Conservation (phyloP, 2,329 filamentous ascomycete genomes). For the Penicillium sp. region DNA sequence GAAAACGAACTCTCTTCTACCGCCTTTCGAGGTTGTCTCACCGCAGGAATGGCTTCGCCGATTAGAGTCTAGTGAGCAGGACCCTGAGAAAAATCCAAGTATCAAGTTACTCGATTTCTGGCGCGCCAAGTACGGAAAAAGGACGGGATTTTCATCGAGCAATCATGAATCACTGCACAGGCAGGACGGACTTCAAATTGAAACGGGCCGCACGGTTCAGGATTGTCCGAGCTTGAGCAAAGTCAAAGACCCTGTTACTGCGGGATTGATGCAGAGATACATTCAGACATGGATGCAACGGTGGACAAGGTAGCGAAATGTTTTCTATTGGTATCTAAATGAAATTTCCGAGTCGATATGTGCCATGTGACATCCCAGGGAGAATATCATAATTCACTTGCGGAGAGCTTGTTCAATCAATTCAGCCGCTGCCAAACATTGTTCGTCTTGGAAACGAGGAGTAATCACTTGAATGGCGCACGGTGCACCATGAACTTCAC, state of each 20-base stretch:
- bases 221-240: constrained; percentile 13
- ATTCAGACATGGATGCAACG: too few species aligned
- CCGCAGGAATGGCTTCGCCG: constrained; percentile 29
- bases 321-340: too few species aligned
- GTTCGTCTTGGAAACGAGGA: constrained; percentile 45
- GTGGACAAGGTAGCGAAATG: too few species aligned
- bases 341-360: too few species aligned
- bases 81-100: constrained; percentile 47
- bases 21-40: constrained; percentile 29
- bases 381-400: not conserved
- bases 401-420: constrained; percentile 27
- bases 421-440: constrained; percentile 32
- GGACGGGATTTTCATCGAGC: not conserved
- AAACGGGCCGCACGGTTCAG: constrained; percentile 11
- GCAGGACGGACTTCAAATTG: constrained; percentile 7
- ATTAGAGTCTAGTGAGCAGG: constrained; percentile 41
- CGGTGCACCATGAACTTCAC: constrained; percentile 39
- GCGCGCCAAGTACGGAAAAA: constrained; percentile 41
- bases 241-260: constrained; percentile 15
- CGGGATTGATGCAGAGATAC: constrained; percentile 14
- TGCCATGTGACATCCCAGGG: not conserved
- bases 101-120: constrained; percentile 53
- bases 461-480: constrained; percentile 45
- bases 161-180: not conserved
- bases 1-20: constrained; percentile 18